Conservation (phyloP, 1,284 basidiomycete genomes). For the Ustanciosporium gigantosporum region DNA sequence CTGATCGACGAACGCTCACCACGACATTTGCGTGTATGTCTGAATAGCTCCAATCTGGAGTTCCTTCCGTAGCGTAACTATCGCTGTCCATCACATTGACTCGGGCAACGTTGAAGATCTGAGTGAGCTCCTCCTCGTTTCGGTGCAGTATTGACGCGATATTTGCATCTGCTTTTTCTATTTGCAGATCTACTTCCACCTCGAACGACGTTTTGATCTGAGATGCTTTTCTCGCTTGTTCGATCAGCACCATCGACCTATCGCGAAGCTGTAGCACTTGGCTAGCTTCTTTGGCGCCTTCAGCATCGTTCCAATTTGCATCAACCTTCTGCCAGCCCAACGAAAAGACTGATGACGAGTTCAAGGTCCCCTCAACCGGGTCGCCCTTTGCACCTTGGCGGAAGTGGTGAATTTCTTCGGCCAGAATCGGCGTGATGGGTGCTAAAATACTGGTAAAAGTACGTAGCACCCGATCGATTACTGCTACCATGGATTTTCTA, state of each 20-base stretch:
- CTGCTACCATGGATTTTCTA: constrained; percentile 72
- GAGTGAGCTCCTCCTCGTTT: constrained; percentile 17
- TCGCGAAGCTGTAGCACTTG: constrained; percentile 33
- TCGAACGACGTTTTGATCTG: constrained; percentile 42
- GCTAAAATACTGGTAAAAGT: constrained; percentile 76
- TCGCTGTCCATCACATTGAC: no score
- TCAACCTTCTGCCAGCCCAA: constrained; percentile 40
- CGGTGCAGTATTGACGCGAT: neutral
- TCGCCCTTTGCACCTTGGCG: constrained; percentile 40
- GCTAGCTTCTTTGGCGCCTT: constrained; percentile 5
- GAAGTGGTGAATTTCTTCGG: constrained; percentile 80
- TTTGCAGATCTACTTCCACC: constrained; percentile 29
- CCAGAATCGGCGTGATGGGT: constrained; percentile 86
- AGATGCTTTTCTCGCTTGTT: constrained; percentile 33
- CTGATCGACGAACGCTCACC: constrained; percentile 27
- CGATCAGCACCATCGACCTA: constrained; percentile 27
- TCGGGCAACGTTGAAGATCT: constrained; percentile 46
- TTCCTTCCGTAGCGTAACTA: no score
- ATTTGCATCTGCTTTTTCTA: neutral
- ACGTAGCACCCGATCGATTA: constrained; percentile 74
- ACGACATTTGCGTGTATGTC: constrained; percentile 4
- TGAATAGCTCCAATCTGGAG: neutral
- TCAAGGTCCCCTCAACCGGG: constrained; percentile 17
- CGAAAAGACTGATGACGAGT: constrained; percentile 44
- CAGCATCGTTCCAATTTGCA: constrained; percentile 19